Evolutionary conservation across 75 land plant genomes (phyloP).

Genomic region (Pinus taeda): DNA sequence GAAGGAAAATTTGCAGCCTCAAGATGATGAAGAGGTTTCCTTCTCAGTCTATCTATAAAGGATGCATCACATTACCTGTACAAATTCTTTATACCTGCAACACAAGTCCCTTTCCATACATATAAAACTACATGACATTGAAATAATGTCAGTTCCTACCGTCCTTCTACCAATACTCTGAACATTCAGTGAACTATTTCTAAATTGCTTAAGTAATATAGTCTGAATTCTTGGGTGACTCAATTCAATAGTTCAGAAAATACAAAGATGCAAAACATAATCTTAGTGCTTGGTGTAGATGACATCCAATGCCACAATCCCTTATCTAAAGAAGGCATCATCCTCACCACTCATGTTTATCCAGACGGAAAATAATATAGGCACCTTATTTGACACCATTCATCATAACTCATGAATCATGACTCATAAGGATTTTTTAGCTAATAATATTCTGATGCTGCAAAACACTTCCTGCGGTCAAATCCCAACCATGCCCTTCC

Average conservation of each 20-base stretch:
- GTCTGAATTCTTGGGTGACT: not conserved
- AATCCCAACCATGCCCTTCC: too few species aligned
- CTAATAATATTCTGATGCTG: not conserved
- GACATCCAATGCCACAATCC: not conserved
- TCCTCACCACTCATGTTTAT: not conserved
- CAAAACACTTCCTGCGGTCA: too few species aligned
- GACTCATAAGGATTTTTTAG: conserved; percentile 4
- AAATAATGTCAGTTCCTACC: not conserved
- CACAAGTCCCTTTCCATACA: not conserved
- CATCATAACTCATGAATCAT: not conserved
- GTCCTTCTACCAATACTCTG: not conserved
- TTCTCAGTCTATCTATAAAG: not conserved
- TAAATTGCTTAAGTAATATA: not conserved
- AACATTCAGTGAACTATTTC: conserved; percentile 1
- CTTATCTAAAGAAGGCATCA: conserved; percentile 5
- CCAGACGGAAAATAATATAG: not conserved
- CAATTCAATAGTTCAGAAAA: not conserved
- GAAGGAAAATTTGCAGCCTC: too few species aligned
- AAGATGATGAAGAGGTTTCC: too few species aligned
- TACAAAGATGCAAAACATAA: not conserved
- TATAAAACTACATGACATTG: not conserved
- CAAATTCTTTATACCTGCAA: not conserved
- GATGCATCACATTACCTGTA: not conserved
- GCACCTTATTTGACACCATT: not conserved
- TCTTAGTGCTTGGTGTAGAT: not conserved